Conservation (phyloP, 495 filamentous ascomycete genomes). For the Cercophora newfieldiana region DNA sequence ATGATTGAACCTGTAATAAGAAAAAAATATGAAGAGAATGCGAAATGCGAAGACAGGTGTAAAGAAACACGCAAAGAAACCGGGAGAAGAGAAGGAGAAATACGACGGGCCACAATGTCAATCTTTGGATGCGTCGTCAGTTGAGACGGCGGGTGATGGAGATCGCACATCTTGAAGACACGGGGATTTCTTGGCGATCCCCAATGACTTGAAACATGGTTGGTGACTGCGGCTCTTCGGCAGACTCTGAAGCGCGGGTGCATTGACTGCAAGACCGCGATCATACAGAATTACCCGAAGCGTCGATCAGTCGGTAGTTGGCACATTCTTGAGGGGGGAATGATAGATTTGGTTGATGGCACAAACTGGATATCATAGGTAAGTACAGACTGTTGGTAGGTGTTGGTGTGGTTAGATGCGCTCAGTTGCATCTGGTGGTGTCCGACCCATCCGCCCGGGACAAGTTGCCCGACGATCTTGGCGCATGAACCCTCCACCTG, state of each 20-base stretch:
- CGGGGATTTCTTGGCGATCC: conserved; percentile 11
- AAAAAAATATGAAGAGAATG: background rate
- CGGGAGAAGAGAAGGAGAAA: background rate
- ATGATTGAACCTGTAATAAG: background rate
- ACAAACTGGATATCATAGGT: background rate
- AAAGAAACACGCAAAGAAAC: background rate
- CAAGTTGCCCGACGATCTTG: background rate
- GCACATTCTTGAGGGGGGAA: background rate
- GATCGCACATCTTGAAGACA: conserved; percentile 4
- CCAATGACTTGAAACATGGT: background rate
- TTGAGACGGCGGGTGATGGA: background rate
- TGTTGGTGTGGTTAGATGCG: background rate
- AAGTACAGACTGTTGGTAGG: background rate
- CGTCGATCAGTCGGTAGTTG: background rate
- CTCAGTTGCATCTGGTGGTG: background rate
- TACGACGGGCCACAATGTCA: background rate
- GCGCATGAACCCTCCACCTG: background rate
- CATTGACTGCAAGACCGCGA: background rate
- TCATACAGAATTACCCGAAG: conserved; percentile 2
- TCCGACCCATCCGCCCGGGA: conserved; percentile 1
- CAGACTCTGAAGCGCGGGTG: background rate
- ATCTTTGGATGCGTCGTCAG: background rate
- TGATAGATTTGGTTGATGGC: background rate
- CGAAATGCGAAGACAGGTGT: background rate
- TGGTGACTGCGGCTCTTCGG: background rate